These are phyloP conservation scores for Colletotrichum kahawae DNA, from an alignment of 2,329 filamentous ascomycete species.

Conservation along the genomic window DNA sequence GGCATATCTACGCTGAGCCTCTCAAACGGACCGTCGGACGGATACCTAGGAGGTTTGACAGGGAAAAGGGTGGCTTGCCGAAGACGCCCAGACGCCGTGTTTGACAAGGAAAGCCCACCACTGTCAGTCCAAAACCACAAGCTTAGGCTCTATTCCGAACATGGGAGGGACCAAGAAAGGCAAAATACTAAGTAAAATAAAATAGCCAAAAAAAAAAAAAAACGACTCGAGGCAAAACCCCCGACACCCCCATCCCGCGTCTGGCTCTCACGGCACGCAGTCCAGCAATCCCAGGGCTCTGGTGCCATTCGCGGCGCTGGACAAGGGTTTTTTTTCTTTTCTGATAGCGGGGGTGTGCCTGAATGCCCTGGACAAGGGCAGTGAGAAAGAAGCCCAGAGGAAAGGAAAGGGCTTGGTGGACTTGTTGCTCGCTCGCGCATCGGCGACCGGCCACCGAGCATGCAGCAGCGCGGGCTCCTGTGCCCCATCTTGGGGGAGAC, in stretches of 20 bases:
- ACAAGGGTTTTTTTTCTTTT: neutral
- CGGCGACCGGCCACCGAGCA: constrained; percentile 19
- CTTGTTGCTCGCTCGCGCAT: neutral
- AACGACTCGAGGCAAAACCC: neutral
- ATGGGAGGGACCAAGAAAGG: neutral
- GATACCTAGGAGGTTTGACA: neutral
- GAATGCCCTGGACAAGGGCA: neutral
- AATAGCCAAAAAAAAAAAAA: neutral
- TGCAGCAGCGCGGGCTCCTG: constrained; percentile 4
- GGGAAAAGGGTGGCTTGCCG: neutral
- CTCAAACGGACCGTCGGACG: neutral
- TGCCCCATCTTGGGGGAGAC: neutral
- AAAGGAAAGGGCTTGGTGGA: neutral
- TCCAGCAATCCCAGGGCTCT: constrained; percentile 2
- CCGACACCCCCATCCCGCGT: neutral
- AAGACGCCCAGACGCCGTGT: neutral
- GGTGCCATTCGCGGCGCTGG: neutral
- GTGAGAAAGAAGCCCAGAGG: neutral
- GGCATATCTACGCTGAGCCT: neutral
- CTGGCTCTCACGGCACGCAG: neutral
- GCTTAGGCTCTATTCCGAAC: neutral
- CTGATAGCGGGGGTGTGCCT: neutral
- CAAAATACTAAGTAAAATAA: neutral
- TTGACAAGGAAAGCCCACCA: neutral
- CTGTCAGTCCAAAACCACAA: neutral